Base-by-base conservation (phyloP, 495 filamentous ascomycete species). In the Evernia prunastri region DNA sequence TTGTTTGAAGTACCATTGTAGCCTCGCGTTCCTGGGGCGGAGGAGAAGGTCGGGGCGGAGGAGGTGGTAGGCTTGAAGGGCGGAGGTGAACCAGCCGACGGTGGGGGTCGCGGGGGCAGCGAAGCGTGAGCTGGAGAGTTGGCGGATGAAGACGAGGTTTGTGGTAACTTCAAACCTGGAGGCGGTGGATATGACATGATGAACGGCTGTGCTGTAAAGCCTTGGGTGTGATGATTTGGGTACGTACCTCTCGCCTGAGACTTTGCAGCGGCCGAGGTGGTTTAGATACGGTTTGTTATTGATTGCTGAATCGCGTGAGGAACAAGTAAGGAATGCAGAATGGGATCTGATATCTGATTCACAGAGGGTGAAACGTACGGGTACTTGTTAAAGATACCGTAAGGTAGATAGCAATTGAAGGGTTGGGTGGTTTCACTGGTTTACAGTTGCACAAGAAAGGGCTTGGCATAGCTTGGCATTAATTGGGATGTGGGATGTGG, bases 161-260 rank as follows among this genome's bases (percentile, higher is more conserved):
- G 71, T 31, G 72, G 66, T 64, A 76, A 75, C 69, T 81, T 84
- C 71, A 88, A 83, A 87, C 91, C 90, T 89, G 91, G 89, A 87
- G 90, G 90, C 70, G 89, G 89, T 72, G 90, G 89, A 82, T 91
- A 92, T 76, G 91, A 87, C 92, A 96, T 95, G 87, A 89, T 92
- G 89, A 92, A 92, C 78, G 84, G 82, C 76, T 77, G 81, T 80
- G 78, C 81, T 66, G 72, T 66, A 75, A 74, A 68, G 71, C 70
- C 66, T 63, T 72, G 63, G 68, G 66, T 74, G 61, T 61, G 59
- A 72, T 72, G 70, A 75, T 69, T 73, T 53, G 23, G 58, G 62
- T 74, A 85, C 83, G 83, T 86, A 86, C 83, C 83, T 86, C 79
- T 80, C 80, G 79, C 79, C 72, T 69, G 71, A 71, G 72, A 74